phyloP scores from a whole-genome alignment of 163 green algal genomes.

The Chlamydomonas reinhardtii region DNA sequence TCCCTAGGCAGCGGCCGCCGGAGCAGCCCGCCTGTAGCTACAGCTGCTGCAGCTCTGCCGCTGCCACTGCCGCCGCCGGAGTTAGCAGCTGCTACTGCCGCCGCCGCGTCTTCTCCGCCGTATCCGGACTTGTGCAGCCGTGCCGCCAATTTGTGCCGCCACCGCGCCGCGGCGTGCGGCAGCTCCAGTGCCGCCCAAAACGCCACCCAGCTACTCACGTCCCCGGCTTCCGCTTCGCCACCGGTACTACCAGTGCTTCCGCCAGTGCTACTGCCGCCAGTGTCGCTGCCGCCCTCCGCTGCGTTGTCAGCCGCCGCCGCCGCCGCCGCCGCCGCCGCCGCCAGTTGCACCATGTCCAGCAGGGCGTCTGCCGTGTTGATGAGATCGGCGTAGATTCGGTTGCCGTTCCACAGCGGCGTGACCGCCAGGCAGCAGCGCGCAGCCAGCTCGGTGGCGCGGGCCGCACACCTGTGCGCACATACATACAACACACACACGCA shows the following conservation, averaged over 20 bases:
- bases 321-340: background rate
- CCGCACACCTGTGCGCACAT: background rate
- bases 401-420: slow-evolving; percentile 35
- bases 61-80: too few relatives aligned
- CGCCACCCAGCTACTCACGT: background rate
- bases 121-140: slow-evolving; percentile 6
- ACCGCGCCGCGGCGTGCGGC: slow-evolving; percentile 7
- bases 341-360: background rate
- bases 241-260: too few relatives aligned
- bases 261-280: background rate
- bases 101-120: too few relatives aligned
- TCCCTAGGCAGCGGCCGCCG: background rate
- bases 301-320: background rate
- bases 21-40: background rate
- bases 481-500: background rate
- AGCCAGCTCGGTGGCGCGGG: slow-evolving; percentile 12
- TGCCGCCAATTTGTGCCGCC: background rate
- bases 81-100: too few relatives aligned
- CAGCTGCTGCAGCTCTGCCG: too few relatives aligned
- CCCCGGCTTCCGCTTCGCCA: background rate
- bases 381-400: slow-evolving; percentile 18
- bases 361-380: background rate
- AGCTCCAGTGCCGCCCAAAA: slow-evolving; percentile 3
- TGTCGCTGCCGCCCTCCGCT: background rate
- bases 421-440: background rate